Percentiles rank a stretch among this genome's conserved stretches.
These are phyloP conservation scores for Pisolithus thermaeus DNA, from an alignment of 1,284 basidiomycete genomes.

Conservation along the genomic window DNA sequence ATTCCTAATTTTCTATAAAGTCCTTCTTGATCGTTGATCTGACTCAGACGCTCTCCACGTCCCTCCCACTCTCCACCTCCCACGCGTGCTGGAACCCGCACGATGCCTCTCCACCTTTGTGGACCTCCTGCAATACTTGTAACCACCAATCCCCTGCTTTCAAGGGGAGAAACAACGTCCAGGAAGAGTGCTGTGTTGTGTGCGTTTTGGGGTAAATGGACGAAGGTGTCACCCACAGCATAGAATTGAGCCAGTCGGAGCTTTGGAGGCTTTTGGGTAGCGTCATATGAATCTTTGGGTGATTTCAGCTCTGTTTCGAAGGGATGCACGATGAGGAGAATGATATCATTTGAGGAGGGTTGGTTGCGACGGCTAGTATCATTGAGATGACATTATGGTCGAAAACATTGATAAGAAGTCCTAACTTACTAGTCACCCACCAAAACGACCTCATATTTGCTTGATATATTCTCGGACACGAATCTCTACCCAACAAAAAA, in stretches of 20 bases:
- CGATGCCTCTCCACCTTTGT: conserved; percentile 44
- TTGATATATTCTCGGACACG: conserved; percentile 37
- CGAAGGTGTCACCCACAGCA: conserved; percentile 9
- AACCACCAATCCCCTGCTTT: conserved; percentile 38
- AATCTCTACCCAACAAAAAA: conserved; percentile 32
- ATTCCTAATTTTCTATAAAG: conserved; percentile 36
- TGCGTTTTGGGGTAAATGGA: conserved; percentile 6
- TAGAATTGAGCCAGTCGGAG: conserved; percentile 9
- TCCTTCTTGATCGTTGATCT: conserved; percentile 31
- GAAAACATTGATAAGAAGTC: conserved; percentile 7
- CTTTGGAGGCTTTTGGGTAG: neutral
- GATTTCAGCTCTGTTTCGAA: conserved; percentile 34
- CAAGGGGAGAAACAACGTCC: conserved; percentile 35
- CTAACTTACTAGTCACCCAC: conserved; percentile 47
- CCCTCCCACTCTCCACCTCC: conserved; percentile 12
- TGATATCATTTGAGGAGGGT: conserved; percentile 30
- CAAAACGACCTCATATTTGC: conserved; percentile 40
- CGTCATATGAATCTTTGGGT: conserved; percentile 17
- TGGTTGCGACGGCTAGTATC: conserved; percentile 38
- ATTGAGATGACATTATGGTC: neutral
- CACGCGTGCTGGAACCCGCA: conserved; percentile 36
- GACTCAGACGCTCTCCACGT: conserved; percentile 24
- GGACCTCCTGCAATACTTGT: conserved; percentile 24
- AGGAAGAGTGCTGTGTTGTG: conserved; percentile 25
- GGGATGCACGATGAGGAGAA: conserved; percentile 41